phyloP scores from a whole-genome alignment of 179 eudicot genomes.

The Beta corolliflora region DNA sequence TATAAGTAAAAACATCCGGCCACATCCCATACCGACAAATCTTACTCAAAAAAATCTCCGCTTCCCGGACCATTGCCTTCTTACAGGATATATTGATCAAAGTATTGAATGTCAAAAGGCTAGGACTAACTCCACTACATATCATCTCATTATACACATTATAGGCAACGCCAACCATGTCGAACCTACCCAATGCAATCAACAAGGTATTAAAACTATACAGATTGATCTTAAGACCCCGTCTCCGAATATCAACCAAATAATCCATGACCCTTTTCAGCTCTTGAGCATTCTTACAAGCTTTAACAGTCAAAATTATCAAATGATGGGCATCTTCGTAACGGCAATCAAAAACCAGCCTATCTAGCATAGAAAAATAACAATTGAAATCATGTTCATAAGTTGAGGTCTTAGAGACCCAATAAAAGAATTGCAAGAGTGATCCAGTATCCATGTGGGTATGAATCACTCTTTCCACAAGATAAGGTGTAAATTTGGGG shows the following conservation, averaged over 20 bases:
- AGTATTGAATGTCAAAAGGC: constrained; percentile 66
- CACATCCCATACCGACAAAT: constrained; percentile 45
- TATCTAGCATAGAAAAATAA: constrained; percentile 58
- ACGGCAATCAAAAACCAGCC: constrained; percentile 44
- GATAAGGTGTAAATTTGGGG: constrained; percentile 39
- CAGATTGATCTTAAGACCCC: constrained; percentile 46
- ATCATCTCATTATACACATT: constrained; percentile 48
- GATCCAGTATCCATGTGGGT: constrained; percentile 32
- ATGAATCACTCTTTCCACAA: constrained; percentile 48
- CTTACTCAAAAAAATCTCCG: constrained; percentile 45
- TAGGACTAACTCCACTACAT: constrained; percentile 53
- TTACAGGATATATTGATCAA: constrained; percentile 73
- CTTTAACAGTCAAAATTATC: constrained; percentile 57
- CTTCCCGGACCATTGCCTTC: constrained; percentile 59
- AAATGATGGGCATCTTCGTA: constrained; percentile 51
- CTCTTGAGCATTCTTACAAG: constrained; percentile 52
- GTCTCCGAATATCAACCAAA: constrained; percentile 41
- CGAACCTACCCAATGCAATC: constrained; percentile 62
- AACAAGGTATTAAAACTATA: constrained; percentile 65
- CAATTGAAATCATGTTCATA: constrained; percentile 53
- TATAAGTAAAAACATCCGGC: constrained; percentile 66
- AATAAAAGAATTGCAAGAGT: constrained; percentile 54
- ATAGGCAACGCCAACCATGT: constrained; percentile 53
- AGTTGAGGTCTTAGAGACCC: constrained; percentile 53
- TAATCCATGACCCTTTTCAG: constrained; percentile 44